Conservation (phyloP, 2,329 filamentous ascomycete genomes). For the Metarhizium robertsii region DNA sequence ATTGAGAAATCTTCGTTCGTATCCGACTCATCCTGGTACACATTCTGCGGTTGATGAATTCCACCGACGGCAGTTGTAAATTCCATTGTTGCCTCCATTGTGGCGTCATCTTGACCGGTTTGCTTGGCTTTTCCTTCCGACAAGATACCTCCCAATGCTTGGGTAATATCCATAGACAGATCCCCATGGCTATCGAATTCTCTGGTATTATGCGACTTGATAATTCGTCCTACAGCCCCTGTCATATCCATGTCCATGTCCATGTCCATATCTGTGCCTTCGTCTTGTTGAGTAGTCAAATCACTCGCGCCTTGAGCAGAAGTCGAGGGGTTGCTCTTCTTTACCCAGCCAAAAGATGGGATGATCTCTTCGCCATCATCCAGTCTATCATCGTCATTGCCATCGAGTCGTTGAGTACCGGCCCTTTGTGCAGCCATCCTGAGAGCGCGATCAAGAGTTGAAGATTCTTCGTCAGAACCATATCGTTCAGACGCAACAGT, state of each 20-base stretch:
- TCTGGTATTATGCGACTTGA: constrained; percentile 34
- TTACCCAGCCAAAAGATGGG: constrained; percentile 67
- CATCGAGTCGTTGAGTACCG: constrained; percentile 57
- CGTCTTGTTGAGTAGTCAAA: constrained; percentile 22
- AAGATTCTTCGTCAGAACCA: constrained; percentile 58
- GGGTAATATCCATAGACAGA: constrained; percentile 92
- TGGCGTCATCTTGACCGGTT: constrained; percentile 20
- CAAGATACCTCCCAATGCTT: constrained; percentile 71
- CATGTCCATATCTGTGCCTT: constrained; percentile 22
- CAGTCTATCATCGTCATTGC: constrained; percentile 39
- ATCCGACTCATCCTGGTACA: constrained; percentile 25
- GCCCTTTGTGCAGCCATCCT: constrained; percentile 67
- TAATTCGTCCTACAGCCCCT: constrained; percentile 44
- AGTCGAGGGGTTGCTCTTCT: constrained; percentile 31
- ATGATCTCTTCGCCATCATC: constrained; percentile 61
- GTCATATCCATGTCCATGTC: constrained; percentile 45
- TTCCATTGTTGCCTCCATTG: constrained; percentile 54
- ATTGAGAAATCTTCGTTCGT: constrained; percentile 66
- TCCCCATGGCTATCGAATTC: constrained; percentile 45
- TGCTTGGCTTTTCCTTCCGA: constrained; percentile 22
- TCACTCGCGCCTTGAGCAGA: constrained; percentile 14
- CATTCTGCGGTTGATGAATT: constrained; percentile 38
- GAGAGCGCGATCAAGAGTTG: constrained; percentile 67
- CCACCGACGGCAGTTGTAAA: constrained; percentile 70
- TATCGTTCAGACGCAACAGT: constrained; percentile 53